phyloP scores from a whole-genome alignment of 768 basidiomycete species.

The Lentinus tigrinus region DNA sequence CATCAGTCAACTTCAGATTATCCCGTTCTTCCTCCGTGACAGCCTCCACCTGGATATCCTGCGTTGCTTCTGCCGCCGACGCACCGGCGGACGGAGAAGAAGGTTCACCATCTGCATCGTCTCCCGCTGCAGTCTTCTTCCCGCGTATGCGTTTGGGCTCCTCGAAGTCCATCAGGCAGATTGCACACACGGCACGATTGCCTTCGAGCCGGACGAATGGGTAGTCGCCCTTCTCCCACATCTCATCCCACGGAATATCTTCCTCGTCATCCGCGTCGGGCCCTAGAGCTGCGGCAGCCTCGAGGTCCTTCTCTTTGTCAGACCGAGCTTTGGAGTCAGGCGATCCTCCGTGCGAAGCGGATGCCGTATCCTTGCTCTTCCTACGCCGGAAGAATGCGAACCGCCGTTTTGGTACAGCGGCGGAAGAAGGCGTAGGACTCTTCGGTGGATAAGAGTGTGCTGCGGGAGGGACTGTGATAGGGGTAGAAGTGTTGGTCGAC shows the following conservation, averaged over 20 bases:
- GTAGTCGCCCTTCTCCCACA: conserved; percentile 74
- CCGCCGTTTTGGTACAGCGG: conserved; percentile 38
- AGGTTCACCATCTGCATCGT: not conserved
- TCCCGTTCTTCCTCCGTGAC: conserved; percentile 40
- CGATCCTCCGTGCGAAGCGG: not conserved
- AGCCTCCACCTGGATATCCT: conserved; percentile 31
- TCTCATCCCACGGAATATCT: conserved; percentile 67
- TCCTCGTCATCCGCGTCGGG: conserved; percentile 24
- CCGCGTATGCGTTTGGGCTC: conserved; percentile 50
- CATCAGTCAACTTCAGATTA: conserved; percentile 59
- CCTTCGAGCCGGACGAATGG: conserved; percentile 82
- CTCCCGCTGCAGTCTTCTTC: conserved; percentile 27
- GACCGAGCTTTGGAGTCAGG: conserved; percentile 10
- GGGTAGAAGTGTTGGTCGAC: conserved; percentile 23
- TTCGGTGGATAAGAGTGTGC: conserved; percentile 66
- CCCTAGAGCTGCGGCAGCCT: too few relatives aligned
- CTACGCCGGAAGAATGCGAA: conserved; percentile 48
- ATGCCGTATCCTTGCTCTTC: conserved; percentile 21
- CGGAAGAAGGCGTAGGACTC: conserved; percentile 22
- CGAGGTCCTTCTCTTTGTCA: conserved; percentile 11
- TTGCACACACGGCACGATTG: conserved; percentile 82
- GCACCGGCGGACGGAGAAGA: not conserved
- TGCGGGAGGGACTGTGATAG: conserved; percentile 45
- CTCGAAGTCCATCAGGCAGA: conserved; percentile 84
- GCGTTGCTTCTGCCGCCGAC: conserved; percentile 24